These are phyloP conservation scores for Ceratocystis alfenasii DNA, from an alignment of 2,329 filamentous ascomycete species.

Conservation along the genomic window DNA sequence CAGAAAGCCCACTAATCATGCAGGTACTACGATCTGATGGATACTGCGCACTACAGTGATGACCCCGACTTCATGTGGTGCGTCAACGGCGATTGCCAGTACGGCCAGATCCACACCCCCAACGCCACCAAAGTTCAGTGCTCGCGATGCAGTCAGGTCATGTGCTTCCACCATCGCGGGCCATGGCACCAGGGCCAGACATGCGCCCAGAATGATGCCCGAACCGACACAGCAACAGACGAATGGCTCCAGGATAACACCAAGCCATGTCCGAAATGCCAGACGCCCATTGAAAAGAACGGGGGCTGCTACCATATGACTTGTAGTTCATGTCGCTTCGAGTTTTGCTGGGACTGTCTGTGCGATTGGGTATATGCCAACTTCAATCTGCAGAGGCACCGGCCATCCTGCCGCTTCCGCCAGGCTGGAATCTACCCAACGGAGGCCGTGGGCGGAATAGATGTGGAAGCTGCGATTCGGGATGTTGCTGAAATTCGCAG, in stretches of 20 bases:
- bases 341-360: conserved; percentile 10
- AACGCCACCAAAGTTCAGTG: conserved; percentile 56
- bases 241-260: background rate
- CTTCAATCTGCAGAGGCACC: background rate
- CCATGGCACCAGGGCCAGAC: conserved; percentile 13
- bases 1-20: too few species aligned
- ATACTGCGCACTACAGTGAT: conserved; percentile 30
- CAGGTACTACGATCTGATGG: conserved; percentile 5
- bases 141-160: conserved; percentile 32
- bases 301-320: conserved; percentile 13
- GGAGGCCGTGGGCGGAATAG: background rate
- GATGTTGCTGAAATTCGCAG: background rate
- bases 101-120: conserved; percentile 56
- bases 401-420: conserved; percentile 18
- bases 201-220: background rate
- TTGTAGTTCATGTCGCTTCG: background rate
- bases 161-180: conserved; percentile 11
- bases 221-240: conserved; percentile 2
- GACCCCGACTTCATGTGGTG: conserved; percentile 61
- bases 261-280: conserved; percentile 3
- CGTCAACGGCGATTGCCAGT: conserved; percentile 57
- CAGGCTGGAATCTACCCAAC: background rate
- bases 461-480: conserved; percentile 1
- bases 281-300: conserved; percentile 1
- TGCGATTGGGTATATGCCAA: background rate